phyloP scores from a whole-genome alignment of 1,284 basidiomycete species.

The Cutaneotrichosporon cavernicola region DNA sequence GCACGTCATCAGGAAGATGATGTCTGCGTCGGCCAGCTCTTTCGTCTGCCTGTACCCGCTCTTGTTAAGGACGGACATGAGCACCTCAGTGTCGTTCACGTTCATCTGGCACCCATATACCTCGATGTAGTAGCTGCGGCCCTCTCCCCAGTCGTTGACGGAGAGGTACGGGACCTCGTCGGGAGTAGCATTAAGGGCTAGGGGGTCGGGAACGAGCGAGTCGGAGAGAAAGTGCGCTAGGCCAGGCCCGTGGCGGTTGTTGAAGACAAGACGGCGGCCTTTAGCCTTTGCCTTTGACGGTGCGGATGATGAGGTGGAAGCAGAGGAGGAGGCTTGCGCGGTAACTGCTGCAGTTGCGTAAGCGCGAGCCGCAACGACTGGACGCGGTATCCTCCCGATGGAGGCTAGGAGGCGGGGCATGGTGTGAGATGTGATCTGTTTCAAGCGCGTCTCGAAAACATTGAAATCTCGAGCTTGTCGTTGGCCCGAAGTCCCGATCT shows the following conservation, averaged over 20 bases:
- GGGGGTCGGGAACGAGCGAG: conserved; percentile 9
- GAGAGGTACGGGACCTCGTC: conserved; percentile 10
- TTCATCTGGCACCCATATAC: conserved; percentile 18
- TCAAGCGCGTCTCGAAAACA: background rate
- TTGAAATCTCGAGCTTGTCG: background rate
- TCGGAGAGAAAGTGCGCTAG: conserved; percentile 15
- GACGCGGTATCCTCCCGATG: background rate
- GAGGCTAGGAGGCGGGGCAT: background rate
- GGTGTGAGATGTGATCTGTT: background rate
- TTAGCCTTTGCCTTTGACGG: background rate
- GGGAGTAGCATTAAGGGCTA: background rate
- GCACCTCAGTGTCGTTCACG: conserved; percentile 15
- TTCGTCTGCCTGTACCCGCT: conserved; percentile 11
- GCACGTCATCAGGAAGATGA: conserved; percentile 16
- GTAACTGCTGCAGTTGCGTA: background rate
- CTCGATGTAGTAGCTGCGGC: conserved; percentile 14
- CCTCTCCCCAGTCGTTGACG: conserved; percentile 14
- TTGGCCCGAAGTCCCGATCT: background rate
- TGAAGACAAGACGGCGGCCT: conserved; percentile 7
- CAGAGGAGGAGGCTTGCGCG: background rate
- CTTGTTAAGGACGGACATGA: conserved; percentile 15
- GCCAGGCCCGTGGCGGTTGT: conserved; percentile 11
- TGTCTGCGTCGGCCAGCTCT: conserved; percentile 12
- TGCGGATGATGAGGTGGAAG: background rate
- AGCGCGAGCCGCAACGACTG: background rate